A percentile compares a stretch with the other conserved stretches of the same genome.
phyloP scores from a whole-genome alignment of 257 asterid genomes.

The Anisodus tanguticus region DNA sequence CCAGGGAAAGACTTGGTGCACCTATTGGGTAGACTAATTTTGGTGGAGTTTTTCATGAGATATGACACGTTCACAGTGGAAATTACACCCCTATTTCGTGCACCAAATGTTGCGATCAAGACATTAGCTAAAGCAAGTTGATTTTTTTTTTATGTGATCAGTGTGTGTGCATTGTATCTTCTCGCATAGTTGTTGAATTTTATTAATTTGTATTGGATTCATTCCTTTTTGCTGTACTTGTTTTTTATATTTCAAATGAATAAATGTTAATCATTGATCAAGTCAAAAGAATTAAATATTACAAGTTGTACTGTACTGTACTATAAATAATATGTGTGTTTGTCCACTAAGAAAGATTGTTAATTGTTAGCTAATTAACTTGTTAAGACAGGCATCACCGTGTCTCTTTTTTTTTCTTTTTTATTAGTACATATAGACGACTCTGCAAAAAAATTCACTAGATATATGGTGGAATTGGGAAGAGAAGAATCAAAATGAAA shows the following conservation, averaged over 20 bases:
- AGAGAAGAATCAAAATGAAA: too few species aligned
- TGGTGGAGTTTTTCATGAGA: conserved; percentile 71
- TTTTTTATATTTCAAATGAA: neutral
- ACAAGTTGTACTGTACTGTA: too few species aligned
- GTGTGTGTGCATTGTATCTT: neutral
- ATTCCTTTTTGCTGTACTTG: neutral
- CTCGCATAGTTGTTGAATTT: neutral
- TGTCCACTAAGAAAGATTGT: neutral
- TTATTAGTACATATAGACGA: too few species aligned
- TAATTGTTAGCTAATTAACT: neutral
- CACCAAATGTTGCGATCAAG: conserved; percentile 56
- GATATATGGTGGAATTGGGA: too few species aligned
- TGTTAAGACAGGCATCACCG: neutral
- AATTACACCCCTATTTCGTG: conserved; percentile 42
- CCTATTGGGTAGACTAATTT: conserved; percentile 57
- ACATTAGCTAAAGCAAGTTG: conserved; percentile 45
- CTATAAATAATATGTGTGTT: neutral
- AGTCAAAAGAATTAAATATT: neutral
- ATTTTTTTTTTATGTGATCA: neutral
- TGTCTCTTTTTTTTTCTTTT: too few species aligned
- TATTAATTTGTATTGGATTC: neutral
- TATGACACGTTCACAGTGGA: conserved; percentile 61
- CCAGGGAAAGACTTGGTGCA: conserved; percentile 69
- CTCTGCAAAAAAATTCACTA: too few species aligned
- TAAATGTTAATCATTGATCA: neutral